Percentiles rank a stretch among this genome's conserved stretches.
These are phyloP conservation scores for Raphanus raphanistrum DNA, from an alignment of 345 rosid genomes.

Conservation along the genomic window DNA sequence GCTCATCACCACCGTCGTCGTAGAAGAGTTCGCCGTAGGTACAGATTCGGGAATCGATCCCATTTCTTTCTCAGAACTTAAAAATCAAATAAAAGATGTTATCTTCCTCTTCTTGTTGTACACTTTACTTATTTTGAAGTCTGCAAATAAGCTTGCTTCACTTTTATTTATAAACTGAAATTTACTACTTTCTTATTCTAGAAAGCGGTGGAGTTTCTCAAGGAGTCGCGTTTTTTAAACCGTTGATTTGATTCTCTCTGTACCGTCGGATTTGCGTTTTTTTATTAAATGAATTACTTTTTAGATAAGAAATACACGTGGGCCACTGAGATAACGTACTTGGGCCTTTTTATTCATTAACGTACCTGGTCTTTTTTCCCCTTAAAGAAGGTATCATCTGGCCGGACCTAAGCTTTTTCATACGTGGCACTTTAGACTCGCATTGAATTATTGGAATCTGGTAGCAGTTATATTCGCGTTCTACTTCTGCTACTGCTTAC, in stretches of 20 bases:
- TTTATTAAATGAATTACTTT: not conserved
- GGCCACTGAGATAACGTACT: slow-evolving; percentile 12
- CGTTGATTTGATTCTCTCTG: slow-evolving; percentile 5
- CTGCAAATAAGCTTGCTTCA: not conserved
- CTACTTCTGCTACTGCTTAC: not conserved
- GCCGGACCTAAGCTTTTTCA: slow-evolving; percentile 16
- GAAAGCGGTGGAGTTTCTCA: slow-evolving; percentile 34
- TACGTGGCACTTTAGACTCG: not conserved
- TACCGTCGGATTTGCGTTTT: not conserved
- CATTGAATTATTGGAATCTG: not conserved
- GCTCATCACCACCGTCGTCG: slow-evolving; percentile 13
- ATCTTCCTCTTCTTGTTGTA: not conserved
- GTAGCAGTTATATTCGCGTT: not conserved
- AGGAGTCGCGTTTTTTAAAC: not conserved
- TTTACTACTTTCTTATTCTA: not conserved
- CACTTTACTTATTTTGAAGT: not conserved
- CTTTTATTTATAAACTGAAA: slow-evolving; percentile 16
- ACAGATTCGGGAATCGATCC: slow-evolving; percentile 40
- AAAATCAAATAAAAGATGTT: not conserved
- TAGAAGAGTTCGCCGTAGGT: slow-evolving; percentile 8
- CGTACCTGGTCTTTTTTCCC: slow-evolving; percentile 21
- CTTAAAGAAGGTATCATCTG: slow-evolving; percentile 7
- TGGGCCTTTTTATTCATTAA: not conserved
- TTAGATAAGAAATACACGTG: slow-evolving; percentile 22
- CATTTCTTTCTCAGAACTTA: slow-evolving; percentile 1